These are phyloP conservation scores for Lactifluus hygrophoroides DNA, from an alignment of 768 basidiomycete species.

Conservation along the genomic window DNA sequence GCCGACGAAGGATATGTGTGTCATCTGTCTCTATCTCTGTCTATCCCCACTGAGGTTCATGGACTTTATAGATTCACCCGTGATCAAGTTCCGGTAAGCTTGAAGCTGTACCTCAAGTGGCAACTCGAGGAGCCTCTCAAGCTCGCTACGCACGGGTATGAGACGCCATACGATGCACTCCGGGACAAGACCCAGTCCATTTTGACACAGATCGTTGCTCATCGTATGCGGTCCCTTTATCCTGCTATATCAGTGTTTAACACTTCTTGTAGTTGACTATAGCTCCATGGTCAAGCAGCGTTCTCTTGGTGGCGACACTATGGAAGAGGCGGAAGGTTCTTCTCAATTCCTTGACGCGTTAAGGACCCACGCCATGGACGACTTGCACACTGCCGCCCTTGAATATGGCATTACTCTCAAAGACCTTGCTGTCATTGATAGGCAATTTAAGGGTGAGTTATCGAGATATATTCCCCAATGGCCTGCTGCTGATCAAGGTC, in stretches of 20 bases:
- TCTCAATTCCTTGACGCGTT: slow-evolving; percentile 78
- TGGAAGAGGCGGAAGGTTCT: slow-evolving; percentile 63
- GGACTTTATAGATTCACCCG: slow-evolving; percentile 54
- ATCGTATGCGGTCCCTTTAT: slow-evolving; percentile 44
- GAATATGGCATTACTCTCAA: slow-evolving; percentile 81
- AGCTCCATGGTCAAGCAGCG: slow-evolving; percentile 70
- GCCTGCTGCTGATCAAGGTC: neutral
- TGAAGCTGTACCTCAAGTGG: slow-evolving; percentile 82
- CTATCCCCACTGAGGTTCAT: neutral
- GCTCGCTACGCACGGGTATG: slow-evolving; percentile 77
- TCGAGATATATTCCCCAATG: neutral
- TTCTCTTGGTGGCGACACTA: slow-evolving; percentile 63
- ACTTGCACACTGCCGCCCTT: slow-evolving; percentile 69
- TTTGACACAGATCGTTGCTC: slow-evolving; percentile 77
- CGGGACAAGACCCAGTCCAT: slow-evolving; percentile 82
- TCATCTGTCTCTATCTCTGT: neutral
- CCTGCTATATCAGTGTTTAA: neutral
- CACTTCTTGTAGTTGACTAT: slow-evolving; percentile 36
- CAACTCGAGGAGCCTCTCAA: slow-evolving; percentile 45
- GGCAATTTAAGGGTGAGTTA: slow-evolving; percentile 65
- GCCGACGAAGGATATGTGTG: slow-evolving; percentile 82
- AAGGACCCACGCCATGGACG: slow-evolving; percentile 78
- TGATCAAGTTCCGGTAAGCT: slow-evolving; percentile 77
- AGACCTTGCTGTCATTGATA: slow-evolving; percentile 80
- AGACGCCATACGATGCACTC: slow-evolving; percentile 72